A percentile compares a stretch with the other conserved stretches of the same genome.
Conservation (phyloP, 2,329 filamentous ascomycete species). For the Colletotrichum kahawae region DNA sequence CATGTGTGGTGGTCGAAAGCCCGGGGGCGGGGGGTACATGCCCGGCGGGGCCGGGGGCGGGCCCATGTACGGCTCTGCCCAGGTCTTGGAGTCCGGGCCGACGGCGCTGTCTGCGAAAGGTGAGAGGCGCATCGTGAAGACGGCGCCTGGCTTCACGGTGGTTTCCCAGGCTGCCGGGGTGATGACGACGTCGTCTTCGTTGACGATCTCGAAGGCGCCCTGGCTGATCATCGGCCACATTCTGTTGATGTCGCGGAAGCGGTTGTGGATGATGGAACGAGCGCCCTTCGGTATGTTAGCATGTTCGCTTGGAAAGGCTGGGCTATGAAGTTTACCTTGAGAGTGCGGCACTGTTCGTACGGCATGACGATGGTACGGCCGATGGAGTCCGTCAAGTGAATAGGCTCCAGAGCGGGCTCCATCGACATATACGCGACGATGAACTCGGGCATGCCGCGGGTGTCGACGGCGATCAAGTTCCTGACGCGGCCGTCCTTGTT, state of each 20-base stretch:
- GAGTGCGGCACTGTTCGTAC: neutral
- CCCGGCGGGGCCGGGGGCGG: neutral
- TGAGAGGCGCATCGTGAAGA: constrained; percentile 4
- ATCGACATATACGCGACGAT: constrained; percentile 11
- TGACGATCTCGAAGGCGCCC: constrained; percentile 5
- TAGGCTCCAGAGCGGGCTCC: neutral
- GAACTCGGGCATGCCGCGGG: neutral
- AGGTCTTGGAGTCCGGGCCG: neutral
- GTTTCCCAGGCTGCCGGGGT: constrained; percentile 1
- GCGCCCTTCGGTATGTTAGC: neutral
- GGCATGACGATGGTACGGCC: constrained; percentile 6
- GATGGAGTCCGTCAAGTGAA: constrained; percentile 1
- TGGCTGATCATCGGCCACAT: constrained; percentile 6
- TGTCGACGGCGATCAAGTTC: constrained; percentile 1
- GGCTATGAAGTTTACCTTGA: neutral
- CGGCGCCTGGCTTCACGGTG: constrained; percentile 10
- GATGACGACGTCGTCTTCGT: neutral
- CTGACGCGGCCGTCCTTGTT: constrained; percentile 6
- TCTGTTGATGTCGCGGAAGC: neutral
- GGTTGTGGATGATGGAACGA: neutral
- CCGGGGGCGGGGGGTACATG: neutral
- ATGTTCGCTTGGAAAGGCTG: no score
- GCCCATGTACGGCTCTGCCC: neutral
- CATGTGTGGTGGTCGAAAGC: neutral
- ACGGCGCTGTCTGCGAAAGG: neutral